Percentiles rank a stretch among this genome's conserved stretches.
These are phyloP conservation scores for Oemleria cerasiformis DNA, from an alignment of 306 rosid species.

Conservation along the genomic window DNA sequence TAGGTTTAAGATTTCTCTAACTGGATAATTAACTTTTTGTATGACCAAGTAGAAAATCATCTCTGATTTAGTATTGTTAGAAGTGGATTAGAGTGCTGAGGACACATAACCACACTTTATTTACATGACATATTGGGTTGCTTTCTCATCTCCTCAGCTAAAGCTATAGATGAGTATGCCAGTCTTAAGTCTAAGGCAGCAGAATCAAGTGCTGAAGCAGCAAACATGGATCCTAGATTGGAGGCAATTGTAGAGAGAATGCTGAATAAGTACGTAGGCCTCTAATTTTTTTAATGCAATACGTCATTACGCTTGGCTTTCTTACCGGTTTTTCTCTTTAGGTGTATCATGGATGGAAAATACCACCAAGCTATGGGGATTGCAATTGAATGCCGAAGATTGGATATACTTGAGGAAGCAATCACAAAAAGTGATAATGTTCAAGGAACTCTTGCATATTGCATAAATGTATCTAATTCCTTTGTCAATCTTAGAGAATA, in stretches of 20 bases:
- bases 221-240: slow-evolving; percentile 69
- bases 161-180: slow-evolving; percentile 92
- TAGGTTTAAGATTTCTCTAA: slow-evolving; percentile 1
- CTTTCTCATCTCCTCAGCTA: slow-evolving; percentile 62
- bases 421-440: slow-evolving; percentile 80
- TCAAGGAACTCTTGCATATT: slow-evolving; percentile 84
- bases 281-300: slow-evolving; percentile 3
- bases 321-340: slow-evolving; percentile 24
- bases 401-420: slow-evolving; percentile 96
- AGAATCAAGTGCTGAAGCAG: slow-evolving; percentile 58
- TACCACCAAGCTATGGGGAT: slow-evolving; percentile 93
- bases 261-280: slow-evolving; percentile 73
- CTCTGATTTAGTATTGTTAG: neutral
- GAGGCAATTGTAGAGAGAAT: slow-evolving; percentile 92
- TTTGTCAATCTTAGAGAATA: slow-evolving; percentile 85
- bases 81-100: neutral
- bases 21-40: neutral
- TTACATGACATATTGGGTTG: slow-evolving; percentile 15
- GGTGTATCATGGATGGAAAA: slow-evolving; percentile 89
- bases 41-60: neutral
- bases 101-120: neutral
- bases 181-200: slow-evolving; percentile 76
- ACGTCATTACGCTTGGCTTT: slow-evolving; percentile 6
- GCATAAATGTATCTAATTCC: slow-evolving; percentile 80
- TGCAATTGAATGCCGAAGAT: slow-evolving; percentile 83